Evolutionary conservation across 768 basidiomycete species (phyloP), one percentile per base, ranked within the genome.

Genomic region (Basidioascus undulatus): DNA sequence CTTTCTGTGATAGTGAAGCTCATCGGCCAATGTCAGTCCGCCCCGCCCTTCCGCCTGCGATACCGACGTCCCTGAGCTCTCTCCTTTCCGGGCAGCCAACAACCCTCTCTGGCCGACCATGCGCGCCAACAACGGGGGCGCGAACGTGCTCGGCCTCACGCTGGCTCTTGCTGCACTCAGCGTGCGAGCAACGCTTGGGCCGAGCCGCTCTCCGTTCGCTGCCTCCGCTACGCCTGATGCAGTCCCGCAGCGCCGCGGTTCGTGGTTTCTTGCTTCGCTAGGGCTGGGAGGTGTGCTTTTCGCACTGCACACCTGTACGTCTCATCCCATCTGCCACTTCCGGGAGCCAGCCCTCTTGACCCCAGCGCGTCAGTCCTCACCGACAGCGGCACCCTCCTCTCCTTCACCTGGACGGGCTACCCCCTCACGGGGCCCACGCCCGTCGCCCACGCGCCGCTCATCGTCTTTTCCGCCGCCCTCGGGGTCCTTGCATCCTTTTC

Each of bases 401-500:
- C 78, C 16, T 83, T 79, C 76, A 74, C 77, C 2, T 87, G 82
- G 82, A 76, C 79, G 0, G 82, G 82, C n/a, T 86, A 74, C 47
- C 67, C 70, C 18, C 61, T 74, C 26, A 66, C 60, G 37, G 82
- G 82, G 1, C 82, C 82, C 2, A 55, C 75, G 2, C 74, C 80
- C 6, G 70, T 76, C 49, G 55, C 76, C 5, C 72, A 76, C 50
- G 72, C 71, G n/a, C 64, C 68, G 0, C 54, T 78, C 35, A 79
- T 79, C 12, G 61, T 82, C 26, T 51, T 72, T 18, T 67, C 68
- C 1, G 72, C 77, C 51, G 63, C 62, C 3, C 26, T 72, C 6
- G 80, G 76, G 3, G 53, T 76, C 19, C 45, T 62, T 19, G 47
- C 55, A 8, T 44, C 54, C 15, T 20, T 30, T 18, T 24, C 34